Evolutionary conservation across 2,329 filamentous ascomycete species (phyloP).

Genomic region (Triangularia setosa): DNA sequence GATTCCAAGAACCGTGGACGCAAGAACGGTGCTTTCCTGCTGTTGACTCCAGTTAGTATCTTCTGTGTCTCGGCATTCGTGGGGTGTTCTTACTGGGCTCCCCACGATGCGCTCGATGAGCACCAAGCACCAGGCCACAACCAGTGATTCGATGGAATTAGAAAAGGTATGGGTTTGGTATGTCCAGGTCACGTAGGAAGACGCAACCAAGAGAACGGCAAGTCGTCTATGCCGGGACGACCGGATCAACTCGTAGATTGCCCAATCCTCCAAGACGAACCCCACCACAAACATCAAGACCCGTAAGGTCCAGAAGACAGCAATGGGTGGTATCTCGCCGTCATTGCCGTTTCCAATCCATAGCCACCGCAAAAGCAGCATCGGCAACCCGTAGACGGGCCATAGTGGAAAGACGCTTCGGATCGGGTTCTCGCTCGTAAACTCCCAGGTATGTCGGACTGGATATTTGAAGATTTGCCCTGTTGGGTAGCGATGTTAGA

Average conservation of each 20-base stretch:
- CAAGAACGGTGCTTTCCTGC: conserved; percentile 71
- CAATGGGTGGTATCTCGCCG: conserved; percentile 72
- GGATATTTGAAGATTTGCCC: conserved; percentile 92
- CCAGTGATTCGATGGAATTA: conserved; percentile 90
- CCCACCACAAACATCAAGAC: conserved; percentile 90
- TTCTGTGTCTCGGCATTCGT: background rate
- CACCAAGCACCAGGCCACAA: conserved; percentile 90
- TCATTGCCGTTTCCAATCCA: conserved; percentile 80
- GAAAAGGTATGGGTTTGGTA: conserved; percentile 98
- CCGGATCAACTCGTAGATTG: conserved; percentile 83
- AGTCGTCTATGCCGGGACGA: conserved; percentile 67
- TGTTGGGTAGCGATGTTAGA: conserved; percentile 35
- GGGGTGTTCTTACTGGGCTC: conserved; percentile 59
- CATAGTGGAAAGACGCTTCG: conserved; percentile 96
- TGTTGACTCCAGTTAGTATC: conserved; percentile 36
- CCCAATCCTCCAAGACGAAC: conserved; percentile 98
- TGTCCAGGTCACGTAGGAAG: conserved; percentile 98
- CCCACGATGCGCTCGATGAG: conserved; percentile 82
- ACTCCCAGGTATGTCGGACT: conserved; percentile 90
- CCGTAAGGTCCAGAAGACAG: conserved; percentile 85
- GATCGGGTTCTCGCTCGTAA: conserved; percentile 81
- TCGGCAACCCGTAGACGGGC: conserved; percentile 90
- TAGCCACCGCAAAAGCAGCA: conserved; percentile 88
- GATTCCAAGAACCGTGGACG: conserved; percentile 74
- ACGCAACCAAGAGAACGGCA: conserved; percentile 81